These are phyloP conservation scores for Phialophora tarda DNA, from an alignment of 2,329 filamentous ascomycete species.

Conservation along the genomic window DNA sequence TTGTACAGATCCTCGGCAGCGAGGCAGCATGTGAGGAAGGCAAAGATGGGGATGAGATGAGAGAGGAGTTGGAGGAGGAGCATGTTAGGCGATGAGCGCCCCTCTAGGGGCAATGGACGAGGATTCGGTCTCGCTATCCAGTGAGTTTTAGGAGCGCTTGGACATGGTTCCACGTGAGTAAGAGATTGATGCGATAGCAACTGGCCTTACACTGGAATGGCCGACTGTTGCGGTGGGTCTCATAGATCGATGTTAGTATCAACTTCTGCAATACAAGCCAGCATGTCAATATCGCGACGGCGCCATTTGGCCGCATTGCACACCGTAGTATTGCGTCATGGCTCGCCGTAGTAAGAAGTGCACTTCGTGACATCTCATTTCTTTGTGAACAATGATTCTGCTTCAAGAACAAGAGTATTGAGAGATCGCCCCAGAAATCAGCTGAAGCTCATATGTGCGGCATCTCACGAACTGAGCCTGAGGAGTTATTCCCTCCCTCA, in stretches of 20 bases:
- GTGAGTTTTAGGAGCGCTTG: neutral
- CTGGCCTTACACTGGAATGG: neutral
- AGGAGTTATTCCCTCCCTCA: neutral
- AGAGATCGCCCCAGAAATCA: no score
- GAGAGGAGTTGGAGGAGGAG: conserved; percentile 33
- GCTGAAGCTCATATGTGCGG: neutral
- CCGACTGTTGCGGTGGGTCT: neutral
- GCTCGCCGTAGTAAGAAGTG: neutral
- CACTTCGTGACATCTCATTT: neutral
- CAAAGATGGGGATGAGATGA: conserved; percentile 32
- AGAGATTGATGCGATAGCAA: neutral
- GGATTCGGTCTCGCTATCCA: neutral
- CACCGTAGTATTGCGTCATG: conserved; percentile 17
- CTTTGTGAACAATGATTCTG: neutral
- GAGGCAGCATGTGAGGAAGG: conserved; percentile 30
- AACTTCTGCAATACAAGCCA: conserved; percentile 16
- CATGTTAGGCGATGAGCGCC: conserved; percentile 27
- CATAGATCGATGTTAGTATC: neutral
- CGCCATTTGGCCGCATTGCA: conserved; percentile 27
- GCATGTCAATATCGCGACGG: conserved; percentile 20
- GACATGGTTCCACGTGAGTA: neutral
- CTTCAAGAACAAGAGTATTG: no score
- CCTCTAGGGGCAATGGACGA: neutral
- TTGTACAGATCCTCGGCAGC: conserved; percentile 59
- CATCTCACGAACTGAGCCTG: neutral